Base-by-base conservation (phyloP, 345 rosid genomes). In the Salix koriyanagi region DNA sequence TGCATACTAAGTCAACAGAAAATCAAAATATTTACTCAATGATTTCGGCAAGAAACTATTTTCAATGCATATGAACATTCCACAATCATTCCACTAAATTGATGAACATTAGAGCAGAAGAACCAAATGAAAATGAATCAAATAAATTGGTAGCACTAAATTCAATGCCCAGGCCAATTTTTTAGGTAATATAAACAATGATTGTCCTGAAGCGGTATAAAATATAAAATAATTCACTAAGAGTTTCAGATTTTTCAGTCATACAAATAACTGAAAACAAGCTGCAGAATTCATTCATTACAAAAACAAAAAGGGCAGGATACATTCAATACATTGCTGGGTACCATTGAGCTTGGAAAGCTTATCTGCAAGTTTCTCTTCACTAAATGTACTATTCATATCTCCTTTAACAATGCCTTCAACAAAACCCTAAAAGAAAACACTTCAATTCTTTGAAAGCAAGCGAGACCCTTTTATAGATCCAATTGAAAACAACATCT, bases 271-370 rank as follows among this genome's bases (percentile, higher is more conserved):
- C 69, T 30, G 28, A 61, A 69, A 8, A 42, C 5, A 62, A 46
- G 21, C 3, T 13, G 15, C 28, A 18, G 64, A 58, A 58, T 58
- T 58, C 28, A 58, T 58, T 58, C 23, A 58, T 58, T 58, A 2
- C 28, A 54, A 1, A 54, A 56, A 77, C 14, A 67, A n/a, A 48
- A 42, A 72, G 68, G 75, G 75, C 80, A 87, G 88, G 90, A 89
- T 96, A 96, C 99, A 93, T 89, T 96, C 98, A 80, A 96, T 96
- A 42, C 97, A 91, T 76, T 93, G 98, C 69, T 96, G 98, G 58
- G 97, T 92, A 91, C 97, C 87, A 84, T 93, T 92, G 89, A 93
- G 97, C 95, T 96, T 92, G 28, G 97, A 89, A 72, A 96, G 99
- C 91, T 93, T 93, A 76, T 93, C 99, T 71, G 91, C 91, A 67